Base-by-base conservation (phyloP, 2,329 filamentous ascomycete genomes). In the Drechslera avenae region DNA sequence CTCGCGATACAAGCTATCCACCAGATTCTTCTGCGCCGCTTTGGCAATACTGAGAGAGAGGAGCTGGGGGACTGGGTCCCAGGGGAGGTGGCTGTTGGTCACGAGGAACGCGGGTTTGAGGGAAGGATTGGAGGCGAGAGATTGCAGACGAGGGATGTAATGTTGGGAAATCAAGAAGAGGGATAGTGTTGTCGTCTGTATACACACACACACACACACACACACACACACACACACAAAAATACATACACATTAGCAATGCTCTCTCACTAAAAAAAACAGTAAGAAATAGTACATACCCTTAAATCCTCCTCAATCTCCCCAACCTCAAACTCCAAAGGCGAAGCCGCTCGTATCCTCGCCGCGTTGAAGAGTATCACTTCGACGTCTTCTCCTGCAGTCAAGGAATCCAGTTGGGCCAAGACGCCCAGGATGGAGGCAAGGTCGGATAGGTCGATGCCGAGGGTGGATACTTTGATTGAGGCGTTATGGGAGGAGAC, bases 351-450 rank as follows among this genome's bases (percentile, higher is more conserved):
- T 5, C 72, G 72, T 1, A 83, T 77, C 0, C 78, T 66, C 3
- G 81, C 81, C 0, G 81, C 79, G 56, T 83, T 83, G 72, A 78
- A 83, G 35, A 81, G 75, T 3, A 83, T 70, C 17, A 76, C 77
- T 39, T 81, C 77, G 1, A 81, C 66, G 2, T 62, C 56, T n/a
- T 69, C 69, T 2, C 67, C 64, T 3, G 46, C 3, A 1, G 72
- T 67, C 39, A 68, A 40, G 0, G 39, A 21, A n/a, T 77, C 77
- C 4, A 79, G 71, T 31, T 79, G 66, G 5, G 71, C 60, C 4
- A 83, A 68, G 0, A 73, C 73, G 10, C 56, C 59, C 4, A 67
- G 64, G 32, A 82, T 69, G 3, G 69, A 66, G 0, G 62, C 52
- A 0, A 73, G 61, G 42, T 81, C 71, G 12, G 72, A 64, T 7